Conservation (phyloP, 345 rosid genomes). For the Salix exigua region DNA sequence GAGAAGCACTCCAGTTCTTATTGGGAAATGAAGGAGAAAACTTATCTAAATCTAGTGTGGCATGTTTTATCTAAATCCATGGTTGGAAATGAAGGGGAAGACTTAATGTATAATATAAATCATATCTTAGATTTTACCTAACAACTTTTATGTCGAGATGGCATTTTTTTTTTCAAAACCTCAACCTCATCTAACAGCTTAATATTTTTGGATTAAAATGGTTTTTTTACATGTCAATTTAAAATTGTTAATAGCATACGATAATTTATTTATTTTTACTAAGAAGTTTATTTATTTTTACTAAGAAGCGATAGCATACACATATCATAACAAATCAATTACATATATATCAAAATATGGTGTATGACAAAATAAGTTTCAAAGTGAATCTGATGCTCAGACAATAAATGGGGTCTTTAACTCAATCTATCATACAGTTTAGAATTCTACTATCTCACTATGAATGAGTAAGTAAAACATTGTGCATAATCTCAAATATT, state of each 20-base stretch:
- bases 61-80: background rate
- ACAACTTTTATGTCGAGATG: no score
- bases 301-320: no score
- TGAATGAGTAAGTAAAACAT: background rate
- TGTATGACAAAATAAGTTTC: background rate
- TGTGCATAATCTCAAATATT: background rate
- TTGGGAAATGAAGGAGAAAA: background rate
- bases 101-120: background rate
- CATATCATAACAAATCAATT: no score
- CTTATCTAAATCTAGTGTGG: background rate
- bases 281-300: no score
- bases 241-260: no score
- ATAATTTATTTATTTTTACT: no score
- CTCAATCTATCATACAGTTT: background rate
- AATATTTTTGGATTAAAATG: no score
- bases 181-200: no score
- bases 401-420: background rate
- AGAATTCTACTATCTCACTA: background rate
- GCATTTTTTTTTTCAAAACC: no score
- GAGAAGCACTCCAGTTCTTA: background rate
- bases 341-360: background rate
- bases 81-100: no score
- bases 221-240: no score
- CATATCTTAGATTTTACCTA: no score
- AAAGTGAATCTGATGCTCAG: background rate